Conservation (phyloP, 805 yeast species). For the Hanseniaspora lindneri region DNA sequence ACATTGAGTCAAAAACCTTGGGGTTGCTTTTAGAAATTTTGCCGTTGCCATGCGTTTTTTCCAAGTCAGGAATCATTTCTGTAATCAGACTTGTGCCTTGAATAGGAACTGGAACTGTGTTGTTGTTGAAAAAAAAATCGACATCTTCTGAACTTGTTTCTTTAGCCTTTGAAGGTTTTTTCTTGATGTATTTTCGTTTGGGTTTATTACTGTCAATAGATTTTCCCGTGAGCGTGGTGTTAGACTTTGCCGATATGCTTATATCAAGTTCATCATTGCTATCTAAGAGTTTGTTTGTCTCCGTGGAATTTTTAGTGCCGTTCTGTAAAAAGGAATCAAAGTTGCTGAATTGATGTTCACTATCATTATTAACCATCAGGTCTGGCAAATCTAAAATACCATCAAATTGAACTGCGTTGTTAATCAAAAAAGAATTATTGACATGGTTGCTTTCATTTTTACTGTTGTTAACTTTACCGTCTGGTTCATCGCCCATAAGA, state of each 20-base stretch:
- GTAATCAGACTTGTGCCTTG: conserved; percentile 13
- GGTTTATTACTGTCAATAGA: not conserved
- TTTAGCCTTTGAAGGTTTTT: not conserved
- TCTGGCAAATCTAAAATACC: conserved; percentile 10
- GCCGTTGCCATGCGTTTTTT: not conserved
- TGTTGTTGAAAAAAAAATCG: conserved; percentile 11
- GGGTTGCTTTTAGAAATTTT: conserved; percentile 1
- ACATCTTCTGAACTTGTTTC: conserved; percentile 10
- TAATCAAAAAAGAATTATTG: not conserved
- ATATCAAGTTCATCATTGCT: not conserved
- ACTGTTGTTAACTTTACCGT: not conserved
- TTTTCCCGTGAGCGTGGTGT: not conserved
- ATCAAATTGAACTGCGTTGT: not conserved
- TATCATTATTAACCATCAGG: not conserved
- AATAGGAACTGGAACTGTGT: conserved; percentile 1
- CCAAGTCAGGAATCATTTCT: conserved; percentile 9
- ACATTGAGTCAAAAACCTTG: conserved; percentile 26
- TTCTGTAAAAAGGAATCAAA: not conserved
- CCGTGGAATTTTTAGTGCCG: not conserved
- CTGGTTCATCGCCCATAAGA: not conserved
- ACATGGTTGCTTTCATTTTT: not conserved
- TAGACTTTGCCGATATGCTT: not conserved
- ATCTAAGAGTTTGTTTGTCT: not conserved
- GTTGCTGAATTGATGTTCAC: not conserved
- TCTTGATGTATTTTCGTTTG: not conserved